phyloP scores from a whole-genome alignment of 2,329 filamentous ascomycete genomes.

The Canariomyces notabilis region DNA sequence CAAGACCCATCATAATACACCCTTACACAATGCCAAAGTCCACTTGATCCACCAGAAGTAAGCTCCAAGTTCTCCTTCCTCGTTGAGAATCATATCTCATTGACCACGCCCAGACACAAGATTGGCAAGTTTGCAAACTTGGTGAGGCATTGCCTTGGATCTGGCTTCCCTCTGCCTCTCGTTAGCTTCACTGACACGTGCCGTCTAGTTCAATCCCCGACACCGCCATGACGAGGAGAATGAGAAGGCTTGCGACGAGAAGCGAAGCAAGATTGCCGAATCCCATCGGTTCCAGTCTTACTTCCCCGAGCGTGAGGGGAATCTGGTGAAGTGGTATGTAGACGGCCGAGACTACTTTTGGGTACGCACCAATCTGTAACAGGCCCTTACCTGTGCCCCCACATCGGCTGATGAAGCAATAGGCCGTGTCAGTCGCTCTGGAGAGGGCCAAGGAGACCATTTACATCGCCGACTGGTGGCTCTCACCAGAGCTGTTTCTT shows the following conservation, averaged over 20 bases:
- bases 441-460: conserved; percentile 88
- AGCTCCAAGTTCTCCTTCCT: conserved; percentile 10
- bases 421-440: conserved; percentile 78
- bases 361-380: conserved; percentile 27
- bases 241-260: conserved; percentile 76
- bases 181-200: not conserved
- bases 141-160: conserved; percentile 34
- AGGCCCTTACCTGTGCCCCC: too few species aligned
- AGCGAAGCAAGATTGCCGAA: conserved; percentile 66
- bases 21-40: conserved; percentile 54
- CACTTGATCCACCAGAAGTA: conserved; percentile 56
- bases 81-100: not conserved
- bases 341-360: conserved; percentile 95
- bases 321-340: conserved; percentile 94
- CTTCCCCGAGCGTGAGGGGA: conserved; percentile 79
- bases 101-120: conserved; percentile 39
- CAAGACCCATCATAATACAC: conserved; percentile 46
- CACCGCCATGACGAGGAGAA: conserved; percentile 94
- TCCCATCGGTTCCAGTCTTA: conserved; percentile 83
- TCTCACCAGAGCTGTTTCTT: conserved; percentile 82
- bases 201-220: conserved; percentile 67
- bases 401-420: not conserved
- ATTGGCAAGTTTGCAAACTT: conserved; percentile 60
- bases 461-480: conserved; percentile 97
- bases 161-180: too few species aligned